These are phyloP conservation scores for Kwoniella pini DNA, from an alignment of 768 basidiomycete genomes.

Conservation along the genomic window DNA sequence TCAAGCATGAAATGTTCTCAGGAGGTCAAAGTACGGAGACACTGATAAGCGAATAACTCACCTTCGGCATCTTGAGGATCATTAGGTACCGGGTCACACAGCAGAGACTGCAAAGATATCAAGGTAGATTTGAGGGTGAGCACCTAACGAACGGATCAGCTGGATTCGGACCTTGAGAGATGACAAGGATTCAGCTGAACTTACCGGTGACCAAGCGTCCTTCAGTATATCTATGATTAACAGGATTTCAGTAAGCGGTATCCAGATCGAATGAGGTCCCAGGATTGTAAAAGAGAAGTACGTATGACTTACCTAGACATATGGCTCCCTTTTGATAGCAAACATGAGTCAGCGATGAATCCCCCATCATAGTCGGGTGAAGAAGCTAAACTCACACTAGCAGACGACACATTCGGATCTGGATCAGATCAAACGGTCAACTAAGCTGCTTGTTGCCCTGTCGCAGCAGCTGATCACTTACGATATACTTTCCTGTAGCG, in stretches of 20 bases:
- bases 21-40: no score
- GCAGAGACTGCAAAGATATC: conserved; percentile 87
- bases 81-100: conserved; percentile 91
- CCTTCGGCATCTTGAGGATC: conserved; percentile 95
- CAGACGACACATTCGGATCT: conserved; percentile 90
- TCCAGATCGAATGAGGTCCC: no score
- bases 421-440: conserved; percentile 1
- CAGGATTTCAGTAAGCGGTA: background rate
- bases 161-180: background rate
- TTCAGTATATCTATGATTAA: conserved; percentile 58
- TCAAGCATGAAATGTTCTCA: no score
- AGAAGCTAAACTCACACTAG: conserved; percentile 59
- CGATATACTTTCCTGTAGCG: conserved; percentile 70
- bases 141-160: conserved; percentile 64
- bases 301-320: conserved; percentile 70
- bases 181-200: background rate
- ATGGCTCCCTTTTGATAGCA: conserved; percentile 91
- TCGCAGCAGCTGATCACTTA: conserved; percentile 8
- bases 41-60: conserved; percentile 19
- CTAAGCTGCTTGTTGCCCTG: background rate
- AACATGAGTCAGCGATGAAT: no score
- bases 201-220: conserved; percentile 59
- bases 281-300: no score
- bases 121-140: conserved; percentile 94
- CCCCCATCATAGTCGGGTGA: no score